These are phyloP conservation scores for Fusarium guadeloupense DNA, from an alignment of 2,329 filamentous ascomycete genomes.

Conservation along the genomic window DNA sequence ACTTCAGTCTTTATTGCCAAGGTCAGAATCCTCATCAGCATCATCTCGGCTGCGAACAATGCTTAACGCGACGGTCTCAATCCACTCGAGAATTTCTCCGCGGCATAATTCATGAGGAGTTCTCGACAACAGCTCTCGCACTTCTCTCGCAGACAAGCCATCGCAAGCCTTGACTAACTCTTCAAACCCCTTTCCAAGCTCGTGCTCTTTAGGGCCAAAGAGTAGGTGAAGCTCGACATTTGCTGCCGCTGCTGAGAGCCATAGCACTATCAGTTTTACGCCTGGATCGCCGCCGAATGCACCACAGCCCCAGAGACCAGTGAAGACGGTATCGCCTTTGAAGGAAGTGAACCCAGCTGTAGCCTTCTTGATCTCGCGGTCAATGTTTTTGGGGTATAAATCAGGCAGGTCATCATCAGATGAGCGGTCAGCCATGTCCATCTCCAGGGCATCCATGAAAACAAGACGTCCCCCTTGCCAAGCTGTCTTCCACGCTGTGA, in stretches of 20 bases:
- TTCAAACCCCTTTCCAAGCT: constrained; percentile 23
- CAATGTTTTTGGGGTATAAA: constrained; percentile 37
- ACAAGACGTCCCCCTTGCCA: constrained; percentile 45
- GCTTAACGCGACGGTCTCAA: constrained; percentile 2
- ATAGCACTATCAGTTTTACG: constrained; percentile 46
- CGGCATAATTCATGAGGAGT: constrained; percentile 11
- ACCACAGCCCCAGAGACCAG: constrained; percentile 49
- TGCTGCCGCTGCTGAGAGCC: constrained; percentile 45
- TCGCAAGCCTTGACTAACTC: constrained; percentile 4
- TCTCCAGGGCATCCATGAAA: constrained; percentile 51
- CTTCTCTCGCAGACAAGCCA: not conserved
- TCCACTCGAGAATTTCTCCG: constrained; percentile 28
- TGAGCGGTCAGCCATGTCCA: constrained; percentile 41
- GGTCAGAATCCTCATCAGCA: not conserved
- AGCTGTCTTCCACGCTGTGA: not conserved
- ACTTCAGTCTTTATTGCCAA: not conserved
- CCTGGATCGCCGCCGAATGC: constrained; percentile 48
- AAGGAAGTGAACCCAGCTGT: constrained; percentile 42
- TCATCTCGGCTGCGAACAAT: not conserved
- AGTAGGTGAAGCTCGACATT: constrained; percentile 33
- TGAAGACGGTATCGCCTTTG: constrained; percentile 32
- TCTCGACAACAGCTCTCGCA: constrained; percentile 14
- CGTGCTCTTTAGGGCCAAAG: constrained; percentile 30
- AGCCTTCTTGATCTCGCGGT: constrained; percentile 47
- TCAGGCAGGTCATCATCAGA: constrained; percentile 38